Evolutionary conservation across 371 early-diverging fungal species (phyloP).

Genomic region (Rhizopus stolonifer): DNA sequence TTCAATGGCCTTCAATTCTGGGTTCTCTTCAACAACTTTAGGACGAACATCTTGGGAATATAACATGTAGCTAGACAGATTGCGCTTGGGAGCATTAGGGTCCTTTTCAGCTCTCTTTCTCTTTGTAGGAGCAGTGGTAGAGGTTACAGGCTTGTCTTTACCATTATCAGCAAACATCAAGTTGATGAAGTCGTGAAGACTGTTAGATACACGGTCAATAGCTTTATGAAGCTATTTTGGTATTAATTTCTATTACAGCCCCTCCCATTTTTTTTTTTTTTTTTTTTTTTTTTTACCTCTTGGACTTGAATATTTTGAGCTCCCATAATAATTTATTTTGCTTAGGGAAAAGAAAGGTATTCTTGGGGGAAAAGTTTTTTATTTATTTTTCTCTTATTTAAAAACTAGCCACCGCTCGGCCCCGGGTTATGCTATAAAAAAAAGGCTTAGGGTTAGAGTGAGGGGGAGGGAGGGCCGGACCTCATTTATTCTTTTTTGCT

Average conservation of each 20-base stretch:
- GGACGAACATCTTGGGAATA: constrained; percentile 73
- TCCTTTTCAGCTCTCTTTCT: constrained; percentile 51
- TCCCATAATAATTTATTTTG: background rate
- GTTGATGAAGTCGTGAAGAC: background rate
- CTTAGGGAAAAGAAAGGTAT: background rate
- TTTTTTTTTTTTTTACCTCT: background rate
- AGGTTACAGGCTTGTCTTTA: background rate
- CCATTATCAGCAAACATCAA: background rate
- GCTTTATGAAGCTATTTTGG: background rate
- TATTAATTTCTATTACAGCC: background rate
- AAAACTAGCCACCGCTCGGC: no score
- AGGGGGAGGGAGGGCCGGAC: no score
- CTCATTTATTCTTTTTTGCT: no score
- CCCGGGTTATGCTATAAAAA: no score
- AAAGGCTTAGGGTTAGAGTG: no score
- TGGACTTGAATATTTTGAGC: background rate
- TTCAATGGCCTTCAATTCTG: constrained; percentile 43
- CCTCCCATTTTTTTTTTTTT: background rate
- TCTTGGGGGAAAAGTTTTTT: no score
- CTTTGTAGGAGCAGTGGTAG: no score
- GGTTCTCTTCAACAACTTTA: constrained; percentile 67
- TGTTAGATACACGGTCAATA: background rate
- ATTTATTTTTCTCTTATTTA: no score
- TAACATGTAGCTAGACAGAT: constrained; percentile 76
- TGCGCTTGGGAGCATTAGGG: constrained; percentile 79